A percentile compares a stretch with the other conserved stretches of the same genome.
Evolutionary conservation across 2,329 filamentous ascomycete species (phyloP).

Genomic region (Didymella exigua): DNA sequence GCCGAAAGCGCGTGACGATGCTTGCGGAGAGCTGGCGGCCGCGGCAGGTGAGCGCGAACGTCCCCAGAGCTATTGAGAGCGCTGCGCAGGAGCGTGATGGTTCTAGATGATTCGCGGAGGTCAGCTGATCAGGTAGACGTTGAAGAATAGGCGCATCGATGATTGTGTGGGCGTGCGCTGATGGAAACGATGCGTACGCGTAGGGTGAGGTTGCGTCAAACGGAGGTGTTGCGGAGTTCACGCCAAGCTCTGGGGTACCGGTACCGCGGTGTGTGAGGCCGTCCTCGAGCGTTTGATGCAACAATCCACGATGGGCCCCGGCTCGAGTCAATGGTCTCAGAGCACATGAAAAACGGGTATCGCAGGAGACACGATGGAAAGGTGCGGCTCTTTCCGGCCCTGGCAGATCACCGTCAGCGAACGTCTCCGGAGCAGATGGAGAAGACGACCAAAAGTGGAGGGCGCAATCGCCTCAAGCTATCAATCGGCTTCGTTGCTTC

Average conservation of each 20-base stretch:
- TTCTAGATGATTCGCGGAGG: constrained; percentile 21
- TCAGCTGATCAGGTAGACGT: background rate
- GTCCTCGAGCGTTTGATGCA: background rate
- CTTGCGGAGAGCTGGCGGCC: constrained; percentile 22
- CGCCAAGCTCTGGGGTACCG: constrained; percentile 16
- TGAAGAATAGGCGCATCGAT: background rate
- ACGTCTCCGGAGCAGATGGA: no score
- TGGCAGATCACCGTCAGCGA: no score
- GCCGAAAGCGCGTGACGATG: constrained; percentile 20
- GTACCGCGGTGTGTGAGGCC: background rate
- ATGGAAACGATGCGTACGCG: constrained; percentile 26
- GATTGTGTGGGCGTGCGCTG: constrained; percentile 25
- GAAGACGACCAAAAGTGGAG: no score
- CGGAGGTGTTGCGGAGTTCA: constrained; percentile 33
- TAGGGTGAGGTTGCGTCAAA: constrained; percentile 34
- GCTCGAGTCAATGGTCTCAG: background rate
- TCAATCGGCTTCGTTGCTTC: no score
- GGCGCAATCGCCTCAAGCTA: no score
- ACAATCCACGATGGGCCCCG: background rate
- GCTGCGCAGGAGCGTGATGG: constrained; percentile 6
- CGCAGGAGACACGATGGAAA: background rate
- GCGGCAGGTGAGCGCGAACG: constrained; percentile 15
- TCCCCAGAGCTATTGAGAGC: constrained; percentile 5
- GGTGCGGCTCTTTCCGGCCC: background rate
- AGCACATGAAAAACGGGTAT: background rate